A percentile compares a stretch with the other conserved stretches of the same genome.
Evolutionary conservation across 371 early-diverging fungal species (phyloP).

Genomic region (Mortierella sp.): DNA sequence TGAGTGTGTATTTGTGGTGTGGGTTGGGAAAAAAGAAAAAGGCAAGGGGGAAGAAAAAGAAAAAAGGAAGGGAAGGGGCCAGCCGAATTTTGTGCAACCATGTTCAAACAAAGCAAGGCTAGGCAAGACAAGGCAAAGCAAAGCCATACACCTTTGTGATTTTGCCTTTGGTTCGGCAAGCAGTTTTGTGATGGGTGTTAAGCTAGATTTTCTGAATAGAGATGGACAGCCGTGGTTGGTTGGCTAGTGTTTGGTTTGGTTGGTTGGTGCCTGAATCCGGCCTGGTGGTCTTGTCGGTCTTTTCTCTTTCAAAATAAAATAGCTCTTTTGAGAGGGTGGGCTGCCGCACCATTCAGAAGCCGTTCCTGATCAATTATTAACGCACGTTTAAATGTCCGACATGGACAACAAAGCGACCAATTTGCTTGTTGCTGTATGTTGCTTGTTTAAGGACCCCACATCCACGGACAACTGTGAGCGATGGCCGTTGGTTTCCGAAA

Average conservation of each 20-base stretch:
- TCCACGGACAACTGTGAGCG: no score
- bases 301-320: neutral
- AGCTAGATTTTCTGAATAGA: neutral
- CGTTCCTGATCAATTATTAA: slow-evolving; percentile 14
- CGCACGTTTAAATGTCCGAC: neutral
- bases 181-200: neutral
- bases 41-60: neutral
- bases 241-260: neutral
- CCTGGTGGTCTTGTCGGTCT: neutral
- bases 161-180: neutral
- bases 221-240: neutral
- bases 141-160: neutral
- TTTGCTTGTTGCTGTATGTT: no score
- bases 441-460: no score
- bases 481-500: no score
- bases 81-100: neutral
- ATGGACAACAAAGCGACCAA: no score
- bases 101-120: neutral
- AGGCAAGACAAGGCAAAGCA: no score
- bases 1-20: neutral
- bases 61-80: neutral
- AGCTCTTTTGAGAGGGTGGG: neutral
- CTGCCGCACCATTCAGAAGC: neutral
- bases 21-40: neutral
- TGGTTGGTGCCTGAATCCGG: neutral